These are phyloP conservation scores for Albophoma yamanashiensis DNA, from an alignment of 2,329 filamentous ascomycete species.

Conservation along the genomic window DNA sequence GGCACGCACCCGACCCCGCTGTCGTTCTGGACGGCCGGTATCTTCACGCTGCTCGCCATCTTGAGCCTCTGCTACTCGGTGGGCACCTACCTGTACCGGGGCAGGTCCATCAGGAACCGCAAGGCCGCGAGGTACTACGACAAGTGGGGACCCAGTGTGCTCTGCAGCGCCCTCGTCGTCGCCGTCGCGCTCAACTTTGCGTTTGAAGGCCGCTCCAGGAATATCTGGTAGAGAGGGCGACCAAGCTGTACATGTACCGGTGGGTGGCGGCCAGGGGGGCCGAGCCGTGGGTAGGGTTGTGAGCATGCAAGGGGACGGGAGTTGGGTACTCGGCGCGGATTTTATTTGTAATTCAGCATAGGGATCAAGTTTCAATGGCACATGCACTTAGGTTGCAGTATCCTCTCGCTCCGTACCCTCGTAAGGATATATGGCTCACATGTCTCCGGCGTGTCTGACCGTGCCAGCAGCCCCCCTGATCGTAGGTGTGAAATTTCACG, in stretches of 20 bases:
- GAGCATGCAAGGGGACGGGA: not conserved
- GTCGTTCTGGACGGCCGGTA: slow-evolving; percentile 59
- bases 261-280: not conserved
- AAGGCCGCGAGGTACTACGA: slow-evolving; percentile 89
- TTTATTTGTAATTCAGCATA: not conserved
- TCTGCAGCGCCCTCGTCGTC: slow-evolving; percentile 63
- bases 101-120: slow-evolving; percentile 71
- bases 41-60: slow-evolving; percentile 75
- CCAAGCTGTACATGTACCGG: not conserved
- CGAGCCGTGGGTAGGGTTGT: not conserved
- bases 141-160: slow-evolving; percentile 66
- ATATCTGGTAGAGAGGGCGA: slow-evolving; percentile 32
- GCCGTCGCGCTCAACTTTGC: slow-evolving; percentile 74
- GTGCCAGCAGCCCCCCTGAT: not conserved
- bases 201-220: slow-evolving; percentile 56
- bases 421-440: not conserved
- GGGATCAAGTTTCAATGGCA: not conserved
- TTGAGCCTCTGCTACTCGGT: slow-evolving; percentile 74
- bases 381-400: not conserved
- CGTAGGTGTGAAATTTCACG: not conserved
- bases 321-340: not conserved
- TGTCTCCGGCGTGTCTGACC: not conserved
- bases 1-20: slow-evolving; percentile 44
- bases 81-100: slow-evolving; percentile 77
- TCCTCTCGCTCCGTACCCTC: not conserved